Base-by-base conservation (phyloP, 2,329 filamentous ascomycete genomes). In the Colletotrichum phormii region DNA sequence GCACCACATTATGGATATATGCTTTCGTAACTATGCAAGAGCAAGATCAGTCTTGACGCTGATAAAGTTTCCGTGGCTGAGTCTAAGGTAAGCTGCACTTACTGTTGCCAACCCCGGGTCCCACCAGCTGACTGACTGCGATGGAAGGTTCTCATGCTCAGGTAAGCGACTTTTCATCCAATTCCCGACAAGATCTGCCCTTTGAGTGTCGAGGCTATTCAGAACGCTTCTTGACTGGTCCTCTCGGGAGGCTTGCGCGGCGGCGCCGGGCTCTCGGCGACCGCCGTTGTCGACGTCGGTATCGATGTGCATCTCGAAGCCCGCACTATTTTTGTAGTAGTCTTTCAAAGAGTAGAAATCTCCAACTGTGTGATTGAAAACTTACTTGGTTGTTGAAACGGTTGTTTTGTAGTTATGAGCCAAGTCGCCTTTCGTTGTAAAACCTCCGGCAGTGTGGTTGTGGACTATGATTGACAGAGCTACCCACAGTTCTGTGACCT, bases 121-220 rank as follows among this genome's bases (percentile, higher is more conserved):
- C 67, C 62, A 71, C 67, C 62, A 71, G 57, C 67, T 71, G 18
- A 71, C 62, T 22, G 67, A 71, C 31, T 71, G 67, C 4, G 62
- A 51, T 1, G 62, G 62, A 22, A 71, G 67, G 15, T 49, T 57
- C 26, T 71, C 62, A 5, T 66, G 55, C 22, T 51, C 62, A 2
- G 64, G 55, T 22, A 66, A 11, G 46, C 67, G 67, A 5, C 53
- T 49, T 8, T 55, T 67, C 55, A 53, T 57, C 67, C 67, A 71
- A 1, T 67, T 18, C 4, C 37, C 37, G 3, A 62, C 46, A n/a
- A 64, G 51, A 13, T 55, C 62, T 7, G 31, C 51, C 4, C 62
- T 51, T 22, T 55, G 62, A 12, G 62, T 64, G 22, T 64, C 51
- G 22, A 64, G 15, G 33, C 51, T 64, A 24, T 13, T 18, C 3